Evolutionary conservation across 345 rosid species (phyloP), one percentile per base, ranked within the genome.

Genomic region (Salix dunnii): DNA sequence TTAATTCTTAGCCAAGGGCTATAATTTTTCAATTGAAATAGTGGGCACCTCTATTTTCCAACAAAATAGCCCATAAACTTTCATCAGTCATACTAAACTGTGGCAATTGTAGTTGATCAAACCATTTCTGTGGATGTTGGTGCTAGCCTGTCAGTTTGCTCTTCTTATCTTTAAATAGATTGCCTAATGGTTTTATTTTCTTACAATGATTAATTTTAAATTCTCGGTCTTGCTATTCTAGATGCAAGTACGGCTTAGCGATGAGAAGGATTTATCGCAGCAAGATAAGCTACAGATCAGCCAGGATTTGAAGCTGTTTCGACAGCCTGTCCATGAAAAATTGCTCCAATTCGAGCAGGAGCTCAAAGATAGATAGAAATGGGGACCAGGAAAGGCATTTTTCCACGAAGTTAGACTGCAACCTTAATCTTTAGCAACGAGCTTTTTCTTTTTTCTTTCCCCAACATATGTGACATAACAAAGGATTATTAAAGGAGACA

Each of bases 261-360:
- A 87, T 63, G 96, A 88, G 35, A 87, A 88, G 74, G 93, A 89
- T 82, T 85, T 90, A 67, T 74, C 82, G 60, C 89, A 85, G 49
- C 86, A 87, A 79, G 89, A 88, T 20, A 90, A 88, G 84, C 60
- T 65, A 76, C 88, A 12, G 82, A 80, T 91, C 53, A 71, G 72
- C 58, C 67, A 84, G 85, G 91, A 92, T 74, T 71, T 94, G 89
- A 89, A 88, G 85, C 86, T 76, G 61, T 90, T 94, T 80, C 46
- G 90, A 87, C 82, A 84, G 86, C 94, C 98, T 33, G 82, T 92
- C 61, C 91, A 94, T 12, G 87, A 89, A 81, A 94, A 87, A 82
- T 82, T 92, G 84, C 74, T 77, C 53, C 89, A 86, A 79, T 94
- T 94, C 30, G 98, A 94, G 86, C 89, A 88, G 79, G 98, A 94